phyloP scores from a whole-genome alignment of 2,329 filamentous ascomycete species.

The Exophiala spinifera region DNA sequence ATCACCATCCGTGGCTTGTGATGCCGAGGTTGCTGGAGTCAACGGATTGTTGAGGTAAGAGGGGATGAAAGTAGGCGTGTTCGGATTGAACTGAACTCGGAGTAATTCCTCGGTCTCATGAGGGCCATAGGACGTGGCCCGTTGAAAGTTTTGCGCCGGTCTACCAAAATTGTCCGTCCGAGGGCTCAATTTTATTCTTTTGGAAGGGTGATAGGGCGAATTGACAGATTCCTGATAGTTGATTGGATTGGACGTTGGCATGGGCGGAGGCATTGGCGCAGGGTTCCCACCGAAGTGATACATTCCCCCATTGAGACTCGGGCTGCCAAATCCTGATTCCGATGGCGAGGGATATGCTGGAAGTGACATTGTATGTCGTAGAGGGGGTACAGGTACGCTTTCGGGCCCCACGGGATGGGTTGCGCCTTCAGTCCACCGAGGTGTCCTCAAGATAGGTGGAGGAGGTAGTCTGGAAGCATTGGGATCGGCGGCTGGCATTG shows the following conservation, averaged over 20 bases:
- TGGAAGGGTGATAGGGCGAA: slow-evolving; percentile 27
- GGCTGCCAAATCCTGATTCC: slow-evolving; percentile 28
- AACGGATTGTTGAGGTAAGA: slow-evolving; percentile 37
- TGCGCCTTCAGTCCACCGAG: slow-evolving; percentile 23
- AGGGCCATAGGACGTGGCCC: slow-evolving; percentile 23
- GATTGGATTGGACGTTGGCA: slow-evolving; percentile 28
- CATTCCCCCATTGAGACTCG: slow-evolving; percentile 21
- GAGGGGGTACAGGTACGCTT: slow-evolving; percentile 2
- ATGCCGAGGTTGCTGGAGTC: slow-evolving; percentile 42
- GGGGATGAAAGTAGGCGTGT: slow-evolving; percentile 26
- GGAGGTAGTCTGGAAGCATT: slow-evolving; percentile 18
- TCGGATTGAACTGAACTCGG: slow-evolving; percentile 25
- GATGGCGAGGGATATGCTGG: slow-evolving; percentile 27
- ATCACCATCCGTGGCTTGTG: slow-evolving; percentile 36
- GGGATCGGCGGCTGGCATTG: slow-evolving; percentile 8
- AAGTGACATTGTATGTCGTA: slow-evolving; percentile 12
- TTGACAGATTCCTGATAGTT: slow-evolving; percentile 21
- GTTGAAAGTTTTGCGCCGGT: slow-evolving; percentile 10
- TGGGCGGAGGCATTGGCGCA: slow-evolving; percentile 28
- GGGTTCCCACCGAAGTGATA: slow-evolving; percentile 18
- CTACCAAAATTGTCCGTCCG: slow-evolving; percentile 24
- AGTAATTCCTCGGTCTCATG: slow-evolving; percentile 24
- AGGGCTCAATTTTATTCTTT: slow-evolving; percentile 29
- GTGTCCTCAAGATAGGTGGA: slow-evolving; percentile 26
- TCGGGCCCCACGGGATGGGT: slow-evolving; percentile 5